A percentile compares a stretch with the other conserved stretches of the same genome.
These are phyloP conservation scores for Amanita subjunquillea DNA, from an alignment of 768 basidiomycete genomes.

Conservation along the genomic window DNA sequence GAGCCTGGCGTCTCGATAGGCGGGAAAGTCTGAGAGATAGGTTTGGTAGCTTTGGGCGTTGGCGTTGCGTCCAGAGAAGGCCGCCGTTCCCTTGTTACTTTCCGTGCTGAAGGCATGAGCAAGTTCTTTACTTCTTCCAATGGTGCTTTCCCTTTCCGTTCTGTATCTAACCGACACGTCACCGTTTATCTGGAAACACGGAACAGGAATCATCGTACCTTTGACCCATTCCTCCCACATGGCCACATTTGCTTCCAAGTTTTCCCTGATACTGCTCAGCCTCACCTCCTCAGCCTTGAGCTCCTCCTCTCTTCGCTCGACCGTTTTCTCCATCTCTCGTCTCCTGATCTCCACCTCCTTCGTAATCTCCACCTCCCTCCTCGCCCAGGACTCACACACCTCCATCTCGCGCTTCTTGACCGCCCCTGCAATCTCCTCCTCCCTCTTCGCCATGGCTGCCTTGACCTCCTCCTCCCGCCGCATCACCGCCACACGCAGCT, in stretches of 20 bases:
- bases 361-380: conserved; percentile 39
- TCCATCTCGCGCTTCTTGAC: conserved; percentile 56
- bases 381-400: conserved; percentile 47
- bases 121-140: conserved; percentile 72
- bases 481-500: conserved; percentile 52
- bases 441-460: conserved; percentile 49
- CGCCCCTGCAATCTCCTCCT: conserved; percentile 64
- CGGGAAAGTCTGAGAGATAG: conserved; percentile 13
- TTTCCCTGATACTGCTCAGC: conserved; percentile 33
- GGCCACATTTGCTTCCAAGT: conserved; percentile 40
- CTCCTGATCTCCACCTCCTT: conserved; percentile 37
- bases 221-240: conserved; percentile 25
- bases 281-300: conserved; percentile 39
- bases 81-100: conserved; percentile 10
- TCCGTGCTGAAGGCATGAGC: conserved; percentile 36
- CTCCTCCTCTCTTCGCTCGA: conserved; percentile 40
- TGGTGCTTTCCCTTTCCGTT: conserved; percentile 44
- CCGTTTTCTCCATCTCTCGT: conserved; percentile 40
- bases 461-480: conserved; percentile 67
- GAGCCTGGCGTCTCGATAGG: conserved; percentile 44
- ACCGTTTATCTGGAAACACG: conserved; percentile 7
- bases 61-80: conserved; percentile 11
- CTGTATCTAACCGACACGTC: conserved; percentile 12
- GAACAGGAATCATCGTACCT: not conserved
- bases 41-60: conserved; percentile 12